Evolutionary conservation across 768 basidiomycete species (phyloP).

Genomic region (Tephrocybe sp.): DNA sequence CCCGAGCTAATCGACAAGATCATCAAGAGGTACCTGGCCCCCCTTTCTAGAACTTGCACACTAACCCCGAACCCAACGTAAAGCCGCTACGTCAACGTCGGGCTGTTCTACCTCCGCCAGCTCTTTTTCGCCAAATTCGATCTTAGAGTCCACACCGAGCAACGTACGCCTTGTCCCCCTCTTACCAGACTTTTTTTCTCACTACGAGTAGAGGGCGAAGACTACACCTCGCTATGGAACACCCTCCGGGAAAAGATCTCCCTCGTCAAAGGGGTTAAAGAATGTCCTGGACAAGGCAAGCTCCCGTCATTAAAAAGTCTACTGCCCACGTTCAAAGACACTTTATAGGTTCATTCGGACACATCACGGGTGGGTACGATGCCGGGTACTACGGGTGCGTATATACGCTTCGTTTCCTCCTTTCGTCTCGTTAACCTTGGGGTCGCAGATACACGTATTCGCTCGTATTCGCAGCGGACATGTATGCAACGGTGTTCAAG

Average conservation of each 20-base stretch:
- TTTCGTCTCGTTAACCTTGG: neutral
- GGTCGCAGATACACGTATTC: constrained; percentile 63
- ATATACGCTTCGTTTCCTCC: neutral
- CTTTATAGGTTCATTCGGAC: constrained; percentile 63
- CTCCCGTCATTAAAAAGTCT: neutral
- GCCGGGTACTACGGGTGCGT: constrained; percentile 63
- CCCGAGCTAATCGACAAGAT: constrained; percentile 76
- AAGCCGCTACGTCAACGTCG: constrained; percentile 79
- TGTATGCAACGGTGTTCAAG: constrained; percentile 80
- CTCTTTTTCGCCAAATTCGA: constrained; percentile 84
- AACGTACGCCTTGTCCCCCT: constrained; percentile 39
- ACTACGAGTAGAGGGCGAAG: constrained; percentile 57
- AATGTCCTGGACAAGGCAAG: constrained; percentile 66
- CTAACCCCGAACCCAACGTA: neutral
- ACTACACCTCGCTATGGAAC: constrained; percentile 84
- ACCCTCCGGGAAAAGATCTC: constrained; percentile 68
- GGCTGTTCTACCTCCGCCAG: constrained; percentile 80
- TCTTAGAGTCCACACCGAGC: constrained; percentile 70
- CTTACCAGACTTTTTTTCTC: neutral
- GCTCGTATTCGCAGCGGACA: constrained; percentile 60
- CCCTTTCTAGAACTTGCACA: neutral
- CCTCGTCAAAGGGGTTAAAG: constrained; percentile 60
- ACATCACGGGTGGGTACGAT: constrained; percentile 76
- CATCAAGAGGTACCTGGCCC: constrained; percentile 60
- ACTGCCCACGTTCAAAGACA: neutral